phyloP scores from a whole-genome alignment of 306 rosid genomes.

The Dryas octopetala region DNA sequence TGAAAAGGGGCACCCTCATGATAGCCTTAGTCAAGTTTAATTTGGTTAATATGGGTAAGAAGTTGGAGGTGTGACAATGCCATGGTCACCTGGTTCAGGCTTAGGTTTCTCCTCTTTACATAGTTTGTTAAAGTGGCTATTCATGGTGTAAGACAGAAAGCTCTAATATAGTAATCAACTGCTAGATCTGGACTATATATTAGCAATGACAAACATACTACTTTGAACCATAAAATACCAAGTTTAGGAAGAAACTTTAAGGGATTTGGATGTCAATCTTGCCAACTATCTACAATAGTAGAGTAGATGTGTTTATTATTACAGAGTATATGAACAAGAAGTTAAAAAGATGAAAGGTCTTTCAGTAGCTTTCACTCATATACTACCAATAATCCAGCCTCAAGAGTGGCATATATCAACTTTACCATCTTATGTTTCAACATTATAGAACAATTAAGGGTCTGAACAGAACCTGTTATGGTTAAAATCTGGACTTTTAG shows the following conservation, averaged over 20 bases:
- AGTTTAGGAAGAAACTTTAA: no score
- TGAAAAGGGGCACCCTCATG: not conserved
- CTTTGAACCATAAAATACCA: not conserved
- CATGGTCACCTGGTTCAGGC: not conserved
- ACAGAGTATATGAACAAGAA: not conserved
- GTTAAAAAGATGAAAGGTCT: not conserved
- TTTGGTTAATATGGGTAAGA: not conserved
- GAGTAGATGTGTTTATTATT: not conserved
- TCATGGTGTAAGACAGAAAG: not conserved
- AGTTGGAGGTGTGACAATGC: not conserved
- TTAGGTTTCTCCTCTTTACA: not conserved
- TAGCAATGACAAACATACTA: not conserved
- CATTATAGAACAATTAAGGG: not conserved
- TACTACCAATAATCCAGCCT: not conserved
- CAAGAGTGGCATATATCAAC: not conserved
- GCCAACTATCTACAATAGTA: not conserved
- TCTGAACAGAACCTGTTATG: not conserved
- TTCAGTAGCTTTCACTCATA: not conserved
- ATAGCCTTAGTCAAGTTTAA: not conserved
- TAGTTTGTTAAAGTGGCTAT: not conserved
- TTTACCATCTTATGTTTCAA: not conserved
- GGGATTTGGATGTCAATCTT: not conserved
- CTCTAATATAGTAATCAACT: not conserved
- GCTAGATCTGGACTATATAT: not conserved
- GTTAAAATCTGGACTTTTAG: no score